Percentiles rank a stretch among this genome's conserved stretches.
phyloP scores from a whole-genome alignment of 1,139 yeast genomes.

The Saccharomycopsis hybrid region DNA sequence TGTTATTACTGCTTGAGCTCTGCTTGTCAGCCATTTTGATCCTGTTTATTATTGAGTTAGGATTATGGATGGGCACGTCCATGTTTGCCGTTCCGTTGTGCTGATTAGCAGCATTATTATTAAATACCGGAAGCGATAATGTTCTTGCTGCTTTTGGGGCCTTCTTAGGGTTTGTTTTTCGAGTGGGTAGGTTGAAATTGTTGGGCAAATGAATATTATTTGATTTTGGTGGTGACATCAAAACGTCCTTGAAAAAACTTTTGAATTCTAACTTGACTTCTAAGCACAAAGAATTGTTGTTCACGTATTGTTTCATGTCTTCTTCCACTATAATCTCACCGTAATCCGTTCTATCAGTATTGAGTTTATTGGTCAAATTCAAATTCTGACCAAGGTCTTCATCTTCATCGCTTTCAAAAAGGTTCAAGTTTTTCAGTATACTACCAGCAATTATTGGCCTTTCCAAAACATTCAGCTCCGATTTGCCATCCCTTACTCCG shows the following conservation, averaged over 20 bases:
- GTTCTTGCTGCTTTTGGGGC: slow-evolving; percentile 59
- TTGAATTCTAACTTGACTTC: slow-evolving; percentile 15
- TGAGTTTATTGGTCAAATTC: too few species aligned
- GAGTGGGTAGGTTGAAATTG: slow-evolving; percentile 1
- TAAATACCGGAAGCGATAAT: slow-evolving; percentile 51
- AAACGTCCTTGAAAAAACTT: slow-evolving; percentile 5
- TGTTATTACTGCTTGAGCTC: too few species aligned
- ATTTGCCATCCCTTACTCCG: too few species aligned
- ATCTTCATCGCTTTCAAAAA: slow-evolving; percentile 4
- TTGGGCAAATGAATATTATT: too few species aligned
- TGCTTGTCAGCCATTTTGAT: neutral
- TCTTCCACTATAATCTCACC: neutral
- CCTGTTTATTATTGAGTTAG: too few species aligned
- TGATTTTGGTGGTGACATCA: neutral
- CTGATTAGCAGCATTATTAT: slow-evolving; percentile 23
- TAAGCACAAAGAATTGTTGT: slow-evolving; percentile 9
- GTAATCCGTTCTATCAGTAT: too few species aligned
- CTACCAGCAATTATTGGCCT: slow-evolving; percentile 7
- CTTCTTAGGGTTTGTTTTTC: slow-evolving; percentile 31
- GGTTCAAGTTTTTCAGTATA: slow-evolving; percentile 8
- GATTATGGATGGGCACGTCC: too few species aligned
- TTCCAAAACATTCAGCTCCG: too few species aligned
- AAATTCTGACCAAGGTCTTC: too few species aligned
- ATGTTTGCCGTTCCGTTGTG: slow-evolving; percentile 22
- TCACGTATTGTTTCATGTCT: neutral